phyloP scores from a whole-genome alignment of 2,329 filamentous ascomycete genomes.

The Aspergillus spinulosporus region DNA sequence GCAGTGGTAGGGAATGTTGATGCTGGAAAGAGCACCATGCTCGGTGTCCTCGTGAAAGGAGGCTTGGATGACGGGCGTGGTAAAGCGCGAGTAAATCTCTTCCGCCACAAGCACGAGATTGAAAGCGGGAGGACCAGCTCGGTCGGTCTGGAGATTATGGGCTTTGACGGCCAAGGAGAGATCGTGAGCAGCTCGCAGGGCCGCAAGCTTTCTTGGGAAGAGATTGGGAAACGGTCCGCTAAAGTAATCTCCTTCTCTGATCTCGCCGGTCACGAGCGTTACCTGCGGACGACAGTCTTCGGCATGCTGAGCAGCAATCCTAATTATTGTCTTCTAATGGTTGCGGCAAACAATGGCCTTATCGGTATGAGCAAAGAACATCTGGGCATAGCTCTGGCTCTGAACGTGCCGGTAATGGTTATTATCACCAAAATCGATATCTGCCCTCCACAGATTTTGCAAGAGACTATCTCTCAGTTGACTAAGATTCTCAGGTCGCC shows the following conservation, averaged over 20 bases:
- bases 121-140: slow-evolving; percentile 94
- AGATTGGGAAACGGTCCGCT: slow-evolving; percentile 88
- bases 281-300: slow-evolving; percentile 93
- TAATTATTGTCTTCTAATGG: slow-evolving; percentile 97
- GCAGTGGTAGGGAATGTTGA: slow-evolving; percentile 98
- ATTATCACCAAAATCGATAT: slow-evolving; percentile 98
- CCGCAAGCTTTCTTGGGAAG: slow-evolving; percentile 90
- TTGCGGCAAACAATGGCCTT: slow-evolving; percentile 96
- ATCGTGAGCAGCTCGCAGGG: slow-evolving; percentile 81
- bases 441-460: slow-evolving; percentile 89
- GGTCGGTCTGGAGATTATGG: slow-evolving; percentile 98
- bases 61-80: slow-evolving; percentile 92
- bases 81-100: slow-evolving; percentile 90
- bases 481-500: slow-evolving; percentile 92
- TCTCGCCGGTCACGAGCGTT: slow-evolving; percentile 91
- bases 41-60: slow-evolving; percentile 93
- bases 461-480: slow-evolving; percentile 89
- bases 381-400: slow-evolving; percentile 84
- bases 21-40: slow-evolving; percentile 92
- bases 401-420: slow-evolving; percentile 98
- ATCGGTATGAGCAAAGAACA: slow-evolving; percentile 99
- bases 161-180: slow-evolving; percentile 83
- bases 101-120: slow-evolving; percentile 96
- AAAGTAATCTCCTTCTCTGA: slow-evolving; percentile 98
- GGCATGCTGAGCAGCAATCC: slow-evolving; percentile 91